These are phyloP conservation scores for Botrytis byssoidea DNA, from an alignment of 2,329 filamentous ascomycete genomes.

Conservation along the genomic window DNA sequence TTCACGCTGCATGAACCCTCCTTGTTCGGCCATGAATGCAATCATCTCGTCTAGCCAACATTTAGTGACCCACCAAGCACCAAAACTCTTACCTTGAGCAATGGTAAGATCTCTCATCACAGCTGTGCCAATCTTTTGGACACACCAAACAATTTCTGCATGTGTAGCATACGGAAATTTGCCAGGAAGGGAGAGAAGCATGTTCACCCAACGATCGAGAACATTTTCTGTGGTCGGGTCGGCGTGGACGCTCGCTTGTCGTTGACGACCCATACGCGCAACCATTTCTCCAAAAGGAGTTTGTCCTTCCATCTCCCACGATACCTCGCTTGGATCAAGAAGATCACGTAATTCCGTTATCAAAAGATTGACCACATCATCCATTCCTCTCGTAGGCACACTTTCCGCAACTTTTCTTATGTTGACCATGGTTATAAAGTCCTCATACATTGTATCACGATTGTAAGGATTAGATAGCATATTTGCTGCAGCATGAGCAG, in stretches of 20 bases:
- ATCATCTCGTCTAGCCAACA: conserved; percentile 96
- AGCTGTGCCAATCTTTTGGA: conserved; percentile 72
- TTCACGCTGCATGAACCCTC: conserved; percentile 74
- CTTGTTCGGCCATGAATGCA: conserved; percentile 82
- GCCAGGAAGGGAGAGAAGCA: conserved; percentile 65
- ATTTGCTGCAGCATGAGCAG: conserved; percentile 89
- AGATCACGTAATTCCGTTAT: conserved; percentile 68
- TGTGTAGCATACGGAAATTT: conserved; percentile 74
- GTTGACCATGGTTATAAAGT: conserved; percentile 72
- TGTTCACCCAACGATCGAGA: conserved; percentile 74
- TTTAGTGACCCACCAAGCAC: conserved; percentile 94
- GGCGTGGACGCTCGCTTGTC: conserved; percentile 42
- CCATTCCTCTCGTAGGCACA: conserved; percentile 62
- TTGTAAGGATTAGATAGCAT: conserved; percentile 88
- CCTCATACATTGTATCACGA: conserved; percentile 90
- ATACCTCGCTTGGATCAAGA: conserved; percentile 62
- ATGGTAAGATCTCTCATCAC: conserved; percentile 81
- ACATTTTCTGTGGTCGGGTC: conserved; percentile 59
- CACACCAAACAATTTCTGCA: conserved; percentile 71
- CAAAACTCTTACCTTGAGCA: conserved; percentile 74
- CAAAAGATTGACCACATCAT: conserved; percentile 62
- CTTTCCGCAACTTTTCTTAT: conserved; percentile 63
- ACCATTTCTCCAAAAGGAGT: conserved; percentile 60
- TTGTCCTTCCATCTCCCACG: conserved; percentile 62
- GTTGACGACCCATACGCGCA: conserved; percentile 46